Evolutionary conservation across 2,329 filamentous ascomycete species (phyloP), one percentile per base, ranked within the genome.

Genomic region (Leptosphaerulina australis): DNA sequence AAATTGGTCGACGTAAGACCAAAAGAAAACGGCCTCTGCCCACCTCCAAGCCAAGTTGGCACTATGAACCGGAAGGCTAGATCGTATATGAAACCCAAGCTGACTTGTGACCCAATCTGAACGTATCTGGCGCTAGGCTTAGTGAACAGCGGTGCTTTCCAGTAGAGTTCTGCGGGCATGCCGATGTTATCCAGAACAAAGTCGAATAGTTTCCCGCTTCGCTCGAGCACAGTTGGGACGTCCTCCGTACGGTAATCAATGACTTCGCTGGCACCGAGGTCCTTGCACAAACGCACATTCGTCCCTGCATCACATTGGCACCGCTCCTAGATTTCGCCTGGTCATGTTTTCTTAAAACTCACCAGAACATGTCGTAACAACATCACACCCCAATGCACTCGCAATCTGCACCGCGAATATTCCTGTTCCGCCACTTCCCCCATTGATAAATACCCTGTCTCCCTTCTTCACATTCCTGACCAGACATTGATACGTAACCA

Each of bases 331-430:
- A n/a, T n/a, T n/a, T n/a, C n/a, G n/a, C n/a, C n/a, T 22, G 10
- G 2, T 9, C n/a, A 11, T 6, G 3, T 5, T 7, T 2, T 5
- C 12, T 4, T 12, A 10, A 14, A 31, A 35, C 50, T 17, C 24
- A 60, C 60, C 75, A 7, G 83, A 86, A 60, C 85, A 88, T 2
- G 77, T 79, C 4, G 75, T 73, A 2, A 79, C 81, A 22, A 88
- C 84, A 53, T 79, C 70, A 58, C 80, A 83, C 0, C 83, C 84
- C 5, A 82, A 59, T 0, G 74, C 72, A 63, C 85, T 86, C 4
- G 84, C 84, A 45, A 87, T 78, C 65, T 88, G 85, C 39, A 87
- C 81, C 1, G 76, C 80, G 54, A 80, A 86, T 0, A 78, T 77
- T 0, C 85, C 85, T 2, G 76, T 79, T 0, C 84, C 85, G 11